These are phyloP conservation scores for Torulaspora gathmanii DNA, from an alignment of 805 yeast species.

Conservation along the genomic window DNA sequence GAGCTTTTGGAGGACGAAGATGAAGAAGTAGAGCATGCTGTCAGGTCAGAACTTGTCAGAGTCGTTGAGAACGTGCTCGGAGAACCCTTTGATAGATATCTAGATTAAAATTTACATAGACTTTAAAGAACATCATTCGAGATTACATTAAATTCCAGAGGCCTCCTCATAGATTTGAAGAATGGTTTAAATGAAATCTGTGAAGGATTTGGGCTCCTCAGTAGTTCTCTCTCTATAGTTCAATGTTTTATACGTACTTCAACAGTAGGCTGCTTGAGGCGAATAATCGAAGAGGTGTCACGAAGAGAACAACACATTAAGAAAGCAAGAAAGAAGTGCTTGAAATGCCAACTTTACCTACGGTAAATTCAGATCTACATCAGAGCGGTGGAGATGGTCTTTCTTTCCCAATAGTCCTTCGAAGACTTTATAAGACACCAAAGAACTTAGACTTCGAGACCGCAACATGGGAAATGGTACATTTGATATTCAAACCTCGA, in stretches of 20 bases:
- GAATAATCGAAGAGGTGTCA: background rate
- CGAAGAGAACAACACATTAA: background rate
- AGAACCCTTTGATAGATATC: slow-evolving; percentile 84
- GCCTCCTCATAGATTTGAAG: too few species aligned
- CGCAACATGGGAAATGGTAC: slow-evolving; percentile 84
- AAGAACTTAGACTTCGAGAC: slow-evolving; percentile 81
- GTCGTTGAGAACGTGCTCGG: slow-evolving; percentile 91
- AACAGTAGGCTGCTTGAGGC: background rate
- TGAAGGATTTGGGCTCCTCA: too few species aligned
- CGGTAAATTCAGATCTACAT: slow-evolving; percentile 9
- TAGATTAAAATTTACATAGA: slow-evolving; percentile 37
- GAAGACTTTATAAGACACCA: slow-evolving; percentile 61
- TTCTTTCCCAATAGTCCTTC: slow-evolving; percentile 34
- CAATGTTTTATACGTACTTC: too few species aligned
- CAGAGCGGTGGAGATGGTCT: slow-evolving; percentile 7
- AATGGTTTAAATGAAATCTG: too few species aligned
- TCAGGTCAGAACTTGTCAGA: slow-evolving; percentile 81
- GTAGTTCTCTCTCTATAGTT: too few species aligned
- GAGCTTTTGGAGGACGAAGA: slow-evolving; percentile 94
- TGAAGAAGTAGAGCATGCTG: slow-evolving; percentile 87
- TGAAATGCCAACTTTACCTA: slow-evolving; percentile 9
- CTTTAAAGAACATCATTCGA: background rate
- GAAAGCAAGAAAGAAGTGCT: background rate
- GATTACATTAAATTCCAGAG: too few species aligned
- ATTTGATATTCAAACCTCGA: slow-evolving; percentile 68